Evolutionary conservation across 2,329 filamentous ascomycete species (phyloP).

Genomic region (Xylaria sp.): DNA sequence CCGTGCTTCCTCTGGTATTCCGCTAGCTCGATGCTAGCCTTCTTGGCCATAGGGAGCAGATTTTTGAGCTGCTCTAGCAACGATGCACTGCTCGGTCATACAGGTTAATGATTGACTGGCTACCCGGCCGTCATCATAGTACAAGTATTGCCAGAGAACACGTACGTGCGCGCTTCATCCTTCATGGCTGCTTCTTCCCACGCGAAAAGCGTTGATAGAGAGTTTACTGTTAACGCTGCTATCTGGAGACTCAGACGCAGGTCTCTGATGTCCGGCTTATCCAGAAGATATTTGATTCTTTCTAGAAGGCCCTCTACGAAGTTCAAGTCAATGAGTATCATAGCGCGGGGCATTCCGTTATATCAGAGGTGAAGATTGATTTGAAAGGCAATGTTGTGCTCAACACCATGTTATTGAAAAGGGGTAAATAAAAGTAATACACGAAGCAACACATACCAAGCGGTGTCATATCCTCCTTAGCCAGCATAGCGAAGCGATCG

Average conservation of each 20-base stretch:
- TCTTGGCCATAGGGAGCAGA: conserved; percentile 13
- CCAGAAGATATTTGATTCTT: conserved; percentile 26
- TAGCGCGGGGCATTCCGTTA: background rate
- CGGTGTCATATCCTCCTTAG: conserved; percentile 11
- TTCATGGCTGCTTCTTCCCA: conserved; percentile 19
- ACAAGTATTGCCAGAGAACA: background rate
- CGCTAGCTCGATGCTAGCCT: conserved; percentile 6
- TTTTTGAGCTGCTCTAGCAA: conserved; percentile 28
- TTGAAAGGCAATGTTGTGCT: too few species aligned
- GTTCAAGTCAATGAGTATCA: background rate
- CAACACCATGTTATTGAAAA: too few species aligned
- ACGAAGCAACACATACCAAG: conserved; percentile 21
- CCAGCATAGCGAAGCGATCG: conserved; percentile 25
- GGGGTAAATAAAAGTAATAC: background rate
- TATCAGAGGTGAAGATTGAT: too few species aligned
- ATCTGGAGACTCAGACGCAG: conserved; percentile 26
- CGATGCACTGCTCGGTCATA: conserved; percentile 1
- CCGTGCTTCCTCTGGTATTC: conserved; percentile 19
- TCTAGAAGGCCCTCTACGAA: conserved; percentile 20
- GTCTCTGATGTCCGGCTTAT: conserved; percentile 31
- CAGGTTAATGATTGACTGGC: conserved; percentile 8
- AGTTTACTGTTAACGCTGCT: conserved; percentile 15
- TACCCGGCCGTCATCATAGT: background rate
- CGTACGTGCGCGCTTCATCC: conserved; percentile 6
- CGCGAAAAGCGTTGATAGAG: conserved; percentile 24